Percentiles rank a stretch among this genome's conserved stretches.
phyloP scores from a whole-genome alignment of 2,329 filamentous ascomycete genomes.

The Fusarium miscanthi region DNA sequence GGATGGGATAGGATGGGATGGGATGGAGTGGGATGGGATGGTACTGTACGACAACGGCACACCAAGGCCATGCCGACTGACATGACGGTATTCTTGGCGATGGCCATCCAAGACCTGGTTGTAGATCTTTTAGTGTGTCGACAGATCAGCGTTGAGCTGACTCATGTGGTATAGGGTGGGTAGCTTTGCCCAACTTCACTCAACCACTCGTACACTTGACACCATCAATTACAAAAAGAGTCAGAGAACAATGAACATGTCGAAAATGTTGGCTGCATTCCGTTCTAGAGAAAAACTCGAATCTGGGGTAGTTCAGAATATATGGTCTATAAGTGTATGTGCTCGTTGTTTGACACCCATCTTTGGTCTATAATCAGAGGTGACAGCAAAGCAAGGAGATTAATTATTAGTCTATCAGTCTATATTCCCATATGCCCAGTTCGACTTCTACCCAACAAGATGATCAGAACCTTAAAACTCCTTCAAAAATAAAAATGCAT shows the following conservation, averaged over 20 bases:
- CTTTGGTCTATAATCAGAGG: not conserved
- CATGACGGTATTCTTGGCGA: conserved; percentile 13
- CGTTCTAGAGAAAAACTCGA: not conserved
- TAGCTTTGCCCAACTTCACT: not conserved
- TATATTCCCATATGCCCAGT: not conserved
- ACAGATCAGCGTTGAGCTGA: not conserved
- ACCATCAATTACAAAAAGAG: not conserved
- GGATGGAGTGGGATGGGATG: not conserved
- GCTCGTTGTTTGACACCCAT: not conserved
- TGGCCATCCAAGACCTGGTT: conserved; percentile 2
- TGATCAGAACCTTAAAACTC: no score
- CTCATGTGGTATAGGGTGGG: conserved; percentile 12
- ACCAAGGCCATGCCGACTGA: not conserved
- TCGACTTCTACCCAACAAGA: no score
- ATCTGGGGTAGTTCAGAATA: not conserved
- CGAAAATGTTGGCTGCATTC: not conserved
- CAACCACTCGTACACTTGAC: not conserved
- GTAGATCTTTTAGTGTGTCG: conserved; percentile 2
- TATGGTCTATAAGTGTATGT: rapidly evolving
- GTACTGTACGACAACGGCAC: not conserved
- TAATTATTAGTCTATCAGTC: not conserved
- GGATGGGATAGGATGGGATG: not conserved
- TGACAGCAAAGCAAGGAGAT: not conserved
- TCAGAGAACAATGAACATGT: not conserved
- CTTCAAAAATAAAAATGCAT: rapidly evolving